These are phyloP conservation scores for Lachnum nothofagi DNA, from an alignment of 2,329 filamentous ascomycete genomes.

Conservation along the genomic window DNA sequence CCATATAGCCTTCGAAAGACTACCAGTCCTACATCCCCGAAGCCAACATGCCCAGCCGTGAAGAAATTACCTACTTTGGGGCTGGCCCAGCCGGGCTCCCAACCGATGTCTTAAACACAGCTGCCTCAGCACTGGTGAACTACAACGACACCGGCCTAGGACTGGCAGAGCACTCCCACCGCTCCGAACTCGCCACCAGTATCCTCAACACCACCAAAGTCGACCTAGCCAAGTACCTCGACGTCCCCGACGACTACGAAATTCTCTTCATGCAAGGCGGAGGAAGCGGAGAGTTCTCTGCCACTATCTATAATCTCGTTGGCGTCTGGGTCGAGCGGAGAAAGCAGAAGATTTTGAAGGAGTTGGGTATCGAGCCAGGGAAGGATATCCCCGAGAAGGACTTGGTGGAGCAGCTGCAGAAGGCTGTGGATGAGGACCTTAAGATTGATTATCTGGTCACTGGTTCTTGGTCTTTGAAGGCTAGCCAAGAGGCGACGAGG, in stretches of 20 bases:
- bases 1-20: neutral
- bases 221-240: conserved; percentile 66
- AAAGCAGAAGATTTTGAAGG: conserved; percentile 52
- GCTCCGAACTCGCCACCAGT: conserved; percentile 69
- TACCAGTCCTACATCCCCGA: neutral
- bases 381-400: conserved; percentile 49
- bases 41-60: conserved; percentile 59
- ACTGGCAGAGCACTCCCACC: conserved; percentile 85
- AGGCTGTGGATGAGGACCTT: conserved; percentile 63
- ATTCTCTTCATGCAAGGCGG: conserved; percentile 84
- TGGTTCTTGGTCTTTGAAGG: conserved; percentile 86
- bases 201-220: conserved; percentile 77
- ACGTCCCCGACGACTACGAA: conserved; percentile 82
- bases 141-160: conserved; percentile 77
- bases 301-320: conserved; percentile 78
- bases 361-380: conserved; percentile 43
- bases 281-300: conserved; percentile 79
- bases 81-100: conserved; percentile 86
- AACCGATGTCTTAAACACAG: conserved; percentile 71
- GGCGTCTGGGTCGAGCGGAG: conserved; percentile 73
- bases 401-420: conserved; percentile 53
- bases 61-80: conserved; percentile 79
- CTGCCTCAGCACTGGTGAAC: conserved; percentile 73
- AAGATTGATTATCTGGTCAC: conserved; percentile 86
- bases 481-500: conserved; percentile 73